Conservation (phyloP, 2,329 filamentous ascomycete genomes). For the Xenosphaeropsis pyriputrescens region DNA sequence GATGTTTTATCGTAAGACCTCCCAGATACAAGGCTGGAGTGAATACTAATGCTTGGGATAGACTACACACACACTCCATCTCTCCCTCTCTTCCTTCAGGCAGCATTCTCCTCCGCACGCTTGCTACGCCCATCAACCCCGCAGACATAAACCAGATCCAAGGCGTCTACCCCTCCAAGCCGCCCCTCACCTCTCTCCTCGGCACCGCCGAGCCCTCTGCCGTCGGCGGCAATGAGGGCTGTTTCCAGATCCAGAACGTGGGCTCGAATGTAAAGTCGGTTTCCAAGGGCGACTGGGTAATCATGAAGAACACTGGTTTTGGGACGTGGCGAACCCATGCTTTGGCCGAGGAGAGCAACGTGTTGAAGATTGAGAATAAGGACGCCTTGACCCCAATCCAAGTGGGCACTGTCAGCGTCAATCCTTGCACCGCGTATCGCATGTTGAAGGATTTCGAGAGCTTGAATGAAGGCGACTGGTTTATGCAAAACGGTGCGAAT, state of each 20-base stretch:
- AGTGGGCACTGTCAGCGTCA: conserved; percentile 78
- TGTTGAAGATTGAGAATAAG: conserved; percentile 58
- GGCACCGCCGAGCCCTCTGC: conserved; percentile 65
- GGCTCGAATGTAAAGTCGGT: conserved; percentile 39
- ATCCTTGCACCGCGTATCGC: conserved; percentile 87
- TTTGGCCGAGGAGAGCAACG: conserved; percentile 40
- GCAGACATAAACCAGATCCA: conserved; percentile 98
- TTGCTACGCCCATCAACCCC: conserved; percentile 88
- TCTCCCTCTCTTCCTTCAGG: conserved; percentile 54
- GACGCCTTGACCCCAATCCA: conserved; percentile 60
- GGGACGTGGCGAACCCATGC: conserved; percentile 95
- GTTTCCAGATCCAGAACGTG: conserved; percentile 71
- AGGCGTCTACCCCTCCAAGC: conserved; percentile 84
- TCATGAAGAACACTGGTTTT: conserved; percentile 69
- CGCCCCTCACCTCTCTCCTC: conserved; percentile 59
- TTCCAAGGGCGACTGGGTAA: conserved; percentile 78
- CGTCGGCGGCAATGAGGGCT: conserved; percentile 80
- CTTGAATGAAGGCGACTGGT: conserved; percentile 68
- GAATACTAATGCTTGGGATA: conserved; percentile 11
- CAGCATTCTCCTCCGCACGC: conserved; percentile 66
- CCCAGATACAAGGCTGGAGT: neutral
- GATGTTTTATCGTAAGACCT: conserved; percentile 46
- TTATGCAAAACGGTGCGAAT: conserved; percentile 95
- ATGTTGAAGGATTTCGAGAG: conserved; percentile 72
- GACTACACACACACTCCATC: conserved; percentile 63